Evolutionary conservation across 345 rosid genomes (phyloP).

Genomic region (Hypericum perforatum): DNA sequence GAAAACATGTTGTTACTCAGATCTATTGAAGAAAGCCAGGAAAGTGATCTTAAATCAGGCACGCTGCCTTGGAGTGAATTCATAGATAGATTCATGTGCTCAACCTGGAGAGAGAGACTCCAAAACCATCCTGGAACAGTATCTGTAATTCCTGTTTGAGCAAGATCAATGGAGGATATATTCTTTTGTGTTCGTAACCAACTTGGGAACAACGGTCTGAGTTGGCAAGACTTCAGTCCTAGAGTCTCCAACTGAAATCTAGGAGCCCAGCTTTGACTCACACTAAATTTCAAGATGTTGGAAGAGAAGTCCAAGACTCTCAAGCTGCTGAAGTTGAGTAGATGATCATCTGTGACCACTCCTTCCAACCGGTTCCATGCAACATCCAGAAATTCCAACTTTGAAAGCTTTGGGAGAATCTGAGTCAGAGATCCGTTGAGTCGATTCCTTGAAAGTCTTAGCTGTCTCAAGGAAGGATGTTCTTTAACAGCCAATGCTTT

Average conservation of each 20-base stretch:
- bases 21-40: not conserved
- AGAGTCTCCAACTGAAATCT: not conserved
- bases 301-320: not conserved
- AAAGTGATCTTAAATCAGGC: not conserved
- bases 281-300: not conserved
- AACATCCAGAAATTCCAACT: not conserved
- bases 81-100: not conserved
- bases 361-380: not conserved
- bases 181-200: slow-evolving; percentile 6
- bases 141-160: not conserved
- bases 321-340: slow-evolving; percentile 4
- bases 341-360: not conserved
- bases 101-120: not conserved
- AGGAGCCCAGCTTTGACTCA: not conserved
- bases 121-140: not conserved
- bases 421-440: not conserved
- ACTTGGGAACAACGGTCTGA: slow-evolving; percentile 4
- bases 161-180: not conserved
- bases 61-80: not conserved
- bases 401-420: not conserved
- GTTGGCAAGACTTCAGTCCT: not conserved
- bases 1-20: not conserved
- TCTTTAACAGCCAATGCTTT: not conserved
- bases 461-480: not conserved
- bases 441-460: not conserved